Percentiles rank a stretch among this genome's conserved stretches.
phyloP scores from a whole-genome alignment of 352 stramenopile species.

The Lagenidium sp. region DNA sequence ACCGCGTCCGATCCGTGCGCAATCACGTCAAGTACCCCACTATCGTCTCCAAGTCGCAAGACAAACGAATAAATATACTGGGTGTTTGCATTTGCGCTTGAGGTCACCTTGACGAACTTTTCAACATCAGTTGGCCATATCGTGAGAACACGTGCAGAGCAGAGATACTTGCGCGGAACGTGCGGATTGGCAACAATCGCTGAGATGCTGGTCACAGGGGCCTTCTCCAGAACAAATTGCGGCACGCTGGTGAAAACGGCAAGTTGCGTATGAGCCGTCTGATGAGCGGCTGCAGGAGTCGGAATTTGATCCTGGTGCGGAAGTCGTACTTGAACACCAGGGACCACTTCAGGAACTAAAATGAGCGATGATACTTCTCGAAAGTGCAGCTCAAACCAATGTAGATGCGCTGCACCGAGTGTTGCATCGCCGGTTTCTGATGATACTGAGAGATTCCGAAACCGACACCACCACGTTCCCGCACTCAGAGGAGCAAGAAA shows the following conservation, averaged over 20 bases:
- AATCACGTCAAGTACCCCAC: conserved; percentile 47
- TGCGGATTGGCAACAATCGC: conserved; percentile 17
- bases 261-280: neutral
- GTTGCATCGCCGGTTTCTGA: conserved; percentile 17
- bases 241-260: conserved; percentile 28
- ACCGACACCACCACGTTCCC: conserved; percentile 58
- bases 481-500: conserved; percentile 28
- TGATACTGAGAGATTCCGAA: conserved; percentile 53
- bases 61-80: conserved; percentile 62
- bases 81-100: neutral
- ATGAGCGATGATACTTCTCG: conserved; percentile 60
- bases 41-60: conserved; percentile 37
- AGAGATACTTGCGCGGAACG: conserved; percentile 62
- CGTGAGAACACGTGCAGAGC: conserved; percentile 24
- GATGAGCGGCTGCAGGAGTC: neutral
- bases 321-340: conserved; percentile 34
- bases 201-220: conserved; percentile 31
- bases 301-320: conserved; percentile 5
- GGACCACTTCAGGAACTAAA: conserved; percentile 32
- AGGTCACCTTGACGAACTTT: conserved; percentile 40
- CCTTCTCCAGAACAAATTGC: conserved; percentile 28
- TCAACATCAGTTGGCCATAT: conserved; percentile 41
- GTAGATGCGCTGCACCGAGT: conserved; percentile 3
- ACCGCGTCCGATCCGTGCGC: conserved; percentile 65
- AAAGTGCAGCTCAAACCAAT: conserved; percentile 39